Evolutionary conservation across 2,329 filamentous ascomycete species (phyloP), one percentile per base, ranked within the genome.

Genomic region (Botryotinia convoluta): DNA sequence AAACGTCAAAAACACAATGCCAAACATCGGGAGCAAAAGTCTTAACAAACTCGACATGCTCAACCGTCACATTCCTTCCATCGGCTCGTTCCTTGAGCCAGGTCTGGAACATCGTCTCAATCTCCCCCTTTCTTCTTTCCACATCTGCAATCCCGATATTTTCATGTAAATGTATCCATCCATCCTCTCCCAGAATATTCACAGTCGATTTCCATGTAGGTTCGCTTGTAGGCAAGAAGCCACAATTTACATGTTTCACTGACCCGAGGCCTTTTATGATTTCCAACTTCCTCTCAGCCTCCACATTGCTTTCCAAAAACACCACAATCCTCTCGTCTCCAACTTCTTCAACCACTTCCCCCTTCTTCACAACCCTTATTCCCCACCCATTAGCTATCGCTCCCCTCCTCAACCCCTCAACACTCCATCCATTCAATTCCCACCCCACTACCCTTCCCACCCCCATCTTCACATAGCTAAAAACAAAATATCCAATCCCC

Each of bases 401-500:
- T 35, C 94, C 95, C 76, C 93, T 88, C 39, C 90, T 86, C 79
- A 98, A 82, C 0, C 93, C 94, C 83, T 98, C 94, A 48, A 97
- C 88, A 76, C 91, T 94, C 91, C 95, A 93, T 0, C 92, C 91
- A 81, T 97, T 98, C 63, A 98, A 84, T 82, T 98, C 95, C 92
- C 93, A 98, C 77, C 94, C 93, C 60, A 96, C 84, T 1, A 98
- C 91, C 67, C 87, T 84, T 14, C 78, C 84, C 78, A 95, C 84
- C 0, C 93, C 94, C 29, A 91, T 87, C 74, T 85, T 86, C 10
- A 91, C 87, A 82, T 97, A 98, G 45, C 90, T 92, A 79, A 98
- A 97, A 5, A 92, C 89, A 82, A 98, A 98, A 83, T 98, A 98
- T 8, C 95, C 95, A 76, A 98, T 97, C 0, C 95, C 95, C 0